Evolutionary conservation across 352 stramenopile genomes (phyloP), one percentile per base, ranked within the genome.

Genomic region (Phytophthora pinifolia): DNA sequence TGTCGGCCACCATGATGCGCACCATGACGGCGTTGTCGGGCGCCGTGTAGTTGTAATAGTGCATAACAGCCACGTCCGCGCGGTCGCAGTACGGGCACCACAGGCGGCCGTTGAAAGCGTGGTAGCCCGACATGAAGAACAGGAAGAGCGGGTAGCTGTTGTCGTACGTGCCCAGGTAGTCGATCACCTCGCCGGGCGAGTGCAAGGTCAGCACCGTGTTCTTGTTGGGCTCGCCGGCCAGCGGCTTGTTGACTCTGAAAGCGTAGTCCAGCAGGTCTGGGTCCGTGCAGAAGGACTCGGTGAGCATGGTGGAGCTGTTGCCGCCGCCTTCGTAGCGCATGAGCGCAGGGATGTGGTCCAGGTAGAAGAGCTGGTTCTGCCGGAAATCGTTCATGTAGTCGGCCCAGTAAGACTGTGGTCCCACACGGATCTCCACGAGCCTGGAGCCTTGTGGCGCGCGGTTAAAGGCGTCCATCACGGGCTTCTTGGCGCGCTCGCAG

Each of bases 1-100:
- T 76, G 39, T 58, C 44, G 3, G 60, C 54, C 7, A 89, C 79
- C 22, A 88, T 60, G 9, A 75, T 62, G 1, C 70, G 72, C 20
- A 93, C 43, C 45, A 93, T 48, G 35, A 90, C 67, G 2, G 83
- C 78, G 15, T 70, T 65, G 27, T 79, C 66, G 0, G 80, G 73
- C 9, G 83, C 83, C 7, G 79, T 83, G 57, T 84, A 79, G 59
- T 91, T 89, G 69, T 79, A 93, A 58, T 91, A 88, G 66, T 91
- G 79, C 59, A 85, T 86, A 50, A 87, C 74, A 0, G 75, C 63
- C 29, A 93, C 56, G 50, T 90, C 69, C 4, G 80, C 74, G 33
- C 72, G 72, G 48, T 93, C 83, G 54, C 83, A 93, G 62, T 86
- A 91, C 17, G 73, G 79, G 27, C 83, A 93, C 83, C 83, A 93